These are phyloP conservation scores for Nevesoporus exiguus DNA, from an alignment of 768 basidiomycete genomes.

Conservation along the genomic window DNA sequence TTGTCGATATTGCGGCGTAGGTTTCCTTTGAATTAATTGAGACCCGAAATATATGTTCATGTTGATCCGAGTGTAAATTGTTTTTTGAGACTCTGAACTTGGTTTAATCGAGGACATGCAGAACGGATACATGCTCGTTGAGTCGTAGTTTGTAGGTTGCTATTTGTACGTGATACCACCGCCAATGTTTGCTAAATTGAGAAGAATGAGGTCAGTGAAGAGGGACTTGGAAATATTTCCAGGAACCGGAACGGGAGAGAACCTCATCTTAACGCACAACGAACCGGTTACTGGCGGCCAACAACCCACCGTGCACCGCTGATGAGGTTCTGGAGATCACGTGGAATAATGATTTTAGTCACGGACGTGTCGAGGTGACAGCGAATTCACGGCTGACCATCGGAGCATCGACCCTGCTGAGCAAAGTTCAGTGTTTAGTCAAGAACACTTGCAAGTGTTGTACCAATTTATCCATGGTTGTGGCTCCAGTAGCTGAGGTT, in stretches of 20 bases:
- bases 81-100: constrained; percentile 15
- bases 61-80: constrained; percentile 24
- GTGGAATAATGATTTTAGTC: neutral
- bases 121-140: constrained; percentile 13
- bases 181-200: constrained; percentile 21
- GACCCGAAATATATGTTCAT: constrained; percentile 16
- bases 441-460: constrained; percentile 6
- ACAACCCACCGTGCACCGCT: neutral
- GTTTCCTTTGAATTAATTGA: neutral
- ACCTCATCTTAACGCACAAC: neutral
- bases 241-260: neutral
- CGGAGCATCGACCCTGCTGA: constrained; percentile 1
- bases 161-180: constrained; percentile 28
- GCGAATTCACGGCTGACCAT: neutral
- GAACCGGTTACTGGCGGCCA: neutral
- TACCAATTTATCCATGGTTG: constrained; percentile 13
- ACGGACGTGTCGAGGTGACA: neutral
- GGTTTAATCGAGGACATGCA: constrained; percentile 12
- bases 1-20: constrained; percentile 4
- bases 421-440: neutral
- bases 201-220: constrained; percentile 21
- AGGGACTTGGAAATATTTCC: constrained; percentile 2
- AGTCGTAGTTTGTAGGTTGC: constrained; percentile 5
- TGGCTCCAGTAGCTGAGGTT: neutral
- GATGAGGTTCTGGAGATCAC: neutral